These are phyloP conservation scores for Euphorbia tirucalli DNA, from an alignment of 345 rosid genomes.

Conservation along the genomic window DNA sequence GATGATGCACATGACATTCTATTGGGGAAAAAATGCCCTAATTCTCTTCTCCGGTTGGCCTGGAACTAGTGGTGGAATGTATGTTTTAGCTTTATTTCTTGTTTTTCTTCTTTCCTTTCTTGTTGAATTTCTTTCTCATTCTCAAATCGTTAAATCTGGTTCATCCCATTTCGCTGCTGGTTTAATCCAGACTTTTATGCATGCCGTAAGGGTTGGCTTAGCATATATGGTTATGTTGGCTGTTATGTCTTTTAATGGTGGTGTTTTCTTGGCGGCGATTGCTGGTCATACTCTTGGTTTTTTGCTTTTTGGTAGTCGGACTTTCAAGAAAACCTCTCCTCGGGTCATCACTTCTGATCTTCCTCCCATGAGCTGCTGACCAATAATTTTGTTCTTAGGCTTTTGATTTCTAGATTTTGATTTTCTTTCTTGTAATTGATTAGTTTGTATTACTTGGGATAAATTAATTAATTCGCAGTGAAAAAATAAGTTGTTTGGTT, in stretches of 20 bases:
- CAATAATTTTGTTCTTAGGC: background rate
- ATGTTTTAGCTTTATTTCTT: constrained; percentile 43
- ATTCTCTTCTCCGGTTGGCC: constrained; percentile 80
- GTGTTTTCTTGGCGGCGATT: constrained; percentile 66
- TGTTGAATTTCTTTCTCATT: constrained; percentile 58
- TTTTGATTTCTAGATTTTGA: background rate
- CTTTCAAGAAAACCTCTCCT: constrained; percentile 33
- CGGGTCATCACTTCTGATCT: constrained; percentile 34
- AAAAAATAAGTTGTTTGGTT: background rate
- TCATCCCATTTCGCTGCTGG: constrained; percentile 37
- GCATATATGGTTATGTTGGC: constrained; percentile 75
- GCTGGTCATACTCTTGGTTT: constrained; percentile 68
- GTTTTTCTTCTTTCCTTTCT: constrained; percentile 46
- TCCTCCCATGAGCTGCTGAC: constrained; percentile 33
- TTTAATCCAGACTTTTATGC: constrained; percentile 44
- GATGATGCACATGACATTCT: constrained; percentile 47
- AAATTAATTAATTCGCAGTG: background rate
- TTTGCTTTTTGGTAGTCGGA: constrained; percentile 52
- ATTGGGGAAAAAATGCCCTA: constrained; percentile 57
- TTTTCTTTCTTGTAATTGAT: background rate
- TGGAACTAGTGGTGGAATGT: constrained; percentile 49
- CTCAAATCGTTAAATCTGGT: constrained; percentile 29
- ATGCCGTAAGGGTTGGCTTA: constrained; percentile 50
- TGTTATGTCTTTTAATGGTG: constrained; percentile 81
- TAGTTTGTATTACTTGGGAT: background rate